Conservation (phyloP, 352 stramenopile species). For the Thalassiosira hispida region DNA sequence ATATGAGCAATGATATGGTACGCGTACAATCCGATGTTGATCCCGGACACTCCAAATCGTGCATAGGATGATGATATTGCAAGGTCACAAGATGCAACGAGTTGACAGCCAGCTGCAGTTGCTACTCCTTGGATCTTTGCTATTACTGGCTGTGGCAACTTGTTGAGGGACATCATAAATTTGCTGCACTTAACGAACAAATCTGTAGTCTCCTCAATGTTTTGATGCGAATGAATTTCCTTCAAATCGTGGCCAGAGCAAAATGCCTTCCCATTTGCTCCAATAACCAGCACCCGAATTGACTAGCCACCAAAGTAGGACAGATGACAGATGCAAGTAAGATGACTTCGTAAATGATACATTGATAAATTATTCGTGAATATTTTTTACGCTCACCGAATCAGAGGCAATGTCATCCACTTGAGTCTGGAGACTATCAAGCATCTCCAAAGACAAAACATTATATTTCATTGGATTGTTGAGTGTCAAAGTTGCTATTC, state of each 20-base stretch:
- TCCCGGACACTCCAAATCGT: conserved; percentile 79
- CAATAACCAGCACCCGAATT: conserved; percentile 67
- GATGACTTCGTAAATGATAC: background rate
- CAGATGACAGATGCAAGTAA: background rate
- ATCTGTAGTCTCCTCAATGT: conserved; percentile 25
- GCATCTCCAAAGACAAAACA: conserved; percentile 46
- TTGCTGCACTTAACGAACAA: conserved; percentile 71
- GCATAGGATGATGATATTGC: conserved; percentile 59
- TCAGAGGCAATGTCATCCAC: conserved; percentile 38
- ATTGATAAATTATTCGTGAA: background rate
- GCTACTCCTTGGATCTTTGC: conserved; percentile 76
- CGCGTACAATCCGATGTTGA: conserved; percentile 69
- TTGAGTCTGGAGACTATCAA: conserved; percentile 46
- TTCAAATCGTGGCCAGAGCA: conserved; percentile 83
- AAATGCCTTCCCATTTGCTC: conserved; percentile 68
- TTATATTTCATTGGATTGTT: conserved; percentile 61
- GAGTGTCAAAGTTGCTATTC: conserved; percentile 53
- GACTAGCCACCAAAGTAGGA: background rate
- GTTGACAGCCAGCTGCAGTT: conserved; percentile 80
- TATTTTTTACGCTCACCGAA: conserved; percentile 17
- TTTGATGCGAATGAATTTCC: conserved; percentile 56
- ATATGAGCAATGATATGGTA: no score
- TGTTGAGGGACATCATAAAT: conserved; percentile 70
- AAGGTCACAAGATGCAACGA: conserved; percentile 81
- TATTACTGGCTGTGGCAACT: conserved; percentile 70